These are phyloP conservation scores for Pseudocercospora ulei DNA, from an alignment of 2,329 filamentous ascomycete species.

Conservation along the genomic window DNA sequence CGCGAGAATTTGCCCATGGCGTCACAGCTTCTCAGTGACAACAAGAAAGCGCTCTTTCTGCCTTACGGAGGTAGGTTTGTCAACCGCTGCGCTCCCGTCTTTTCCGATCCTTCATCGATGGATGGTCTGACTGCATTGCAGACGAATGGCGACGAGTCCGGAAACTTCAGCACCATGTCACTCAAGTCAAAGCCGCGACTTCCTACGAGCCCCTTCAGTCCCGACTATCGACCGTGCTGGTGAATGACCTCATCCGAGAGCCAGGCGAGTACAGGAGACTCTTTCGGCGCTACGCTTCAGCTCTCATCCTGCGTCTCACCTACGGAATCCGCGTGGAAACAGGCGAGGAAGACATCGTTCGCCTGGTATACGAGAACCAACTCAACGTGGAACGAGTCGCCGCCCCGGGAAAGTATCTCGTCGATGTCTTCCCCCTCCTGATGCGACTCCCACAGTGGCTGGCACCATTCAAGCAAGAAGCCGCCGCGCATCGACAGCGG, in stretches of 20 bases:
- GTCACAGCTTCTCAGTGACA: constrained; percentile 32
- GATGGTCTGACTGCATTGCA: too few relatives aligned
- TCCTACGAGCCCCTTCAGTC: constrained; percentile 30
- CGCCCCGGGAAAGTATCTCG: constrained; percentile 35
- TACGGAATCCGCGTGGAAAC: constrained; percentile 35
- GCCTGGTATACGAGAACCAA: constrained; percentile 32
- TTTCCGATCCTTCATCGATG: background rate
- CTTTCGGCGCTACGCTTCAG: constrained; percentile 38
- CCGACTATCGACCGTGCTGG: background rate
- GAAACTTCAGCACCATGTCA: constrained; percentile 33
- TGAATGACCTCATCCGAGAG: constrained; percentile 9
- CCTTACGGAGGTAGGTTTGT: constrained; percentile 6
- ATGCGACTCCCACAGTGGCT: constrained; percentile 28
- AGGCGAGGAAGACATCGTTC: constrained; percentile 31
- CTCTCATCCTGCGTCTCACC: constrained; percentile 37
- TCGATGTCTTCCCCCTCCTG: constrained; percentile 31
- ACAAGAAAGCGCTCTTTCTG: constrained; percentile 8
- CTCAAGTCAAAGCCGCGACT: constrained; percentile 29
- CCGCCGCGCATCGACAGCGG: constrained; percentile 23
- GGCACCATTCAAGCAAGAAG: constrained; percentile 32
- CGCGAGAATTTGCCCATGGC: too few relatives aligned
- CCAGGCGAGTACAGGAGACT: constrained; percentile 36
- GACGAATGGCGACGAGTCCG: constrained; percentile 31
- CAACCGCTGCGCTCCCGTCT: background rate
- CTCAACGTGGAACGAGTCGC: constrained; percentile 34